Evolutionary conservation across 2,329 filamentous ascomycete species (phyloP).

Genomic region (Sarocladium oryzae): DNA sequence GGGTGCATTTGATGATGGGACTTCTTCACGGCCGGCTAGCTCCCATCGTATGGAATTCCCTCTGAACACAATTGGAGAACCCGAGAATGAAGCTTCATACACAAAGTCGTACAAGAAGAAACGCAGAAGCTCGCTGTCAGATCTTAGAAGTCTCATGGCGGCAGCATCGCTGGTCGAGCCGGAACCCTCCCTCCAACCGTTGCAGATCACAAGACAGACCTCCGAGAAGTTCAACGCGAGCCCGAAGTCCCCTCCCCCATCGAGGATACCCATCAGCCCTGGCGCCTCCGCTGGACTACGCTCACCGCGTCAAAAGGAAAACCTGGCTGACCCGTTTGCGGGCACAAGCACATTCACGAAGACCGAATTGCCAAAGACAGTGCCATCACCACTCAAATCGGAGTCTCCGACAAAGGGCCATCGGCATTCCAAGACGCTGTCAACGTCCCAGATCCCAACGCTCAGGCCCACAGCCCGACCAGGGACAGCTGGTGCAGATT

Average conservation of each 20-base stretch:
- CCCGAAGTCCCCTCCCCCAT: slow-evolving; percentile 36
- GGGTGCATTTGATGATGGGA: slow-evolving; percentile 53
- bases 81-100: slow-evolving; percentile 34
- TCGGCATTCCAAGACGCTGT: slow-evolving; percentile 43
- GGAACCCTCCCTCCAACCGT: slow-evolving; percentile 33
- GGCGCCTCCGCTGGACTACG: slow-evolving; percentile 29
- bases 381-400: slow-evolving; percentile 12
- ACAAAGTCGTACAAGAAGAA: slow-evolving; percentile 59
- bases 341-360: slow-evolving; percentile 13
- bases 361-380: slow-evolving; percentile 11
- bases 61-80: slow-evolving; percentile 55
- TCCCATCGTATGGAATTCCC: slow-evolving; percentile 49
- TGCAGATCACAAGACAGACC: slow-evolving; percentile 47
- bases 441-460: slow-evolving; percentile 48
- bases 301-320: slow-evolving; percentile 44
- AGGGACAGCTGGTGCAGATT: slow-evolving; percentile 19
- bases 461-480: slow-evolving; percentile 34
- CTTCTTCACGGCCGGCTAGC: slow-evolving; percentile 44
- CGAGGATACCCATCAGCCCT: slow-evolving; percentile 48
- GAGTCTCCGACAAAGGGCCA: slow-evolving; percentile 20
- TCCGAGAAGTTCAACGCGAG: slow-evolving; percentile 52
- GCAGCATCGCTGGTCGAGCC: slow-evolving; percentile 44
- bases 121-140: slow-evolving; percentile 84
- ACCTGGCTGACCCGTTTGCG: slow-evolving; percentile 23
- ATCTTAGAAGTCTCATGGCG: slow-evolving; percentile 66